phyloP scores from a whole-genome alignment of 2,329 filamentous ascomycete genomes.

The Atkinsonella texensis region DNA sequence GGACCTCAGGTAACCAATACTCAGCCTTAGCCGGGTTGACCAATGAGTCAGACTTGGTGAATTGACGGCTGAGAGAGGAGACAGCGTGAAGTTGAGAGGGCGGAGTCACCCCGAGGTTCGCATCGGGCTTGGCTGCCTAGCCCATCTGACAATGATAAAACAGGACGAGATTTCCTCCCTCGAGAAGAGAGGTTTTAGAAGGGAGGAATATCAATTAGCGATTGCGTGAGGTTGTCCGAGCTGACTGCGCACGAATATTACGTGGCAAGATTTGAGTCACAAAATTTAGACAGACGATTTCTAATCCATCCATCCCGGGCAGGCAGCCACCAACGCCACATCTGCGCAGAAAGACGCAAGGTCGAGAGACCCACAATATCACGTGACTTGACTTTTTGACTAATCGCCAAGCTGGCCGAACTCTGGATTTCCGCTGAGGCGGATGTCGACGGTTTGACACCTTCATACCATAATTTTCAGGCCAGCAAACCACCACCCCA shows the following conservation, averaged over 20 bases:
- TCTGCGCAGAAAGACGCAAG: neutral
- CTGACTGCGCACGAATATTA: too few relatives aligned
- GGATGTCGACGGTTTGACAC: constrained; percentile 7
- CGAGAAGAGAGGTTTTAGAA: neutral
- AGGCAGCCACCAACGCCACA: neutral
- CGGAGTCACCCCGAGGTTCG: neutral
- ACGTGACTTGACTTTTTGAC: constrained; percentile 2
- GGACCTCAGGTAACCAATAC: neutral
- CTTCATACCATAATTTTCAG: constrained; percentile 17
- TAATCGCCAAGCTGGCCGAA: constrained; percentile 5
- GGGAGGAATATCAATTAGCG: neutral
- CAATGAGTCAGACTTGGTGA: neutral
- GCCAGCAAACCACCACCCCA: constrained; percentile 12
- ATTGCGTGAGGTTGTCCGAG: neutral
- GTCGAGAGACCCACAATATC: neutral
- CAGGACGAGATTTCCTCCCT: neutral
- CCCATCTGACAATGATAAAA: neutral
- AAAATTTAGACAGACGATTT: too few relatives aligned
- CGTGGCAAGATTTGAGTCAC: too few relatives aligned
- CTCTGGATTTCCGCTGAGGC: constrained; percentile 7
- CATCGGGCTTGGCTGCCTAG: neutral
- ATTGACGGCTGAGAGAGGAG: neutral
- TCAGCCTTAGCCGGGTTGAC: neutral
- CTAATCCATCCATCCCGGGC: neutral
- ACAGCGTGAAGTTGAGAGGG: neutral